Percentiles rank a stretch among this genome's conserved stretches.
Conservation (phyloP, 2,329 filamentous ascomycete genomes). For the Sphaceloma murrayae region DNA sequence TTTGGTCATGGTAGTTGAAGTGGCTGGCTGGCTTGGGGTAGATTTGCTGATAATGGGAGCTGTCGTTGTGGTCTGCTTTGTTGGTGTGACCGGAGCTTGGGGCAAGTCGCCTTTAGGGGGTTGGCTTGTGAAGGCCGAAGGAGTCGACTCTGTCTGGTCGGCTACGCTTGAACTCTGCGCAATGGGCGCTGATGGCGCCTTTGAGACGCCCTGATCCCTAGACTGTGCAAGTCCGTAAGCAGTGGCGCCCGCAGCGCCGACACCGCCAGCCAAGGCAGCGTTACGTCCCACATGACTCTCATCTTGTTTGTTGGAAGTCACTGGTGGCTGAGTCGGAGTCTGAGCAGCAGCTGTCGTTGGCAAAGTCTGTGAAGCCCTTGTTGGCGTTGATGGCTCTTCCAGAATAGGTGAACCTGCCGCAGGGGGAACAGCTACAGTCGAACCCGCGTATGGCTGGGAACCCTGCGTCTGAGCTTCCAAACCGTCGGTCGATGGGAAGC, state of each 20-base stretch:
- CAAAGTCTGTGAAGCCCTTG: background rate
- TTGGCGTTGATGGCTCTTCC: constrained; percentile 6
- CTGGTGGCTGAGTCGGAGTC: background rate
- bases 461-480: background rate
- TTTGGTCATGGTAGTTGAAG: background rate
- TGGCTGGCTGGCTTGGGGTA: background rate
- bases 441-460: background rate
- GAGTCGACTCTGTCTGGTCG: constrained; percentile 1
- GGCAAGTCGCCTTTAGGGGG: too few species aligned
- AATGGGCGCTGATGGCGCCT: too few species aligned
- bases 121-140: background rate
- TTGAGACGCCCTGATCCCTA: too few species aligned
- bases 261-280: constrained; percentile 26
- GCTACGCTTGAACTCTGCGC: background rate
- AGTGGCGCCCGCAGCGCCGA: constrained; percentile 27
- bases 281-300: constrained; percentile 21
- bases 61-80: background rate
- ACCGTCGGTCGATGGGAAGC: constrained; percentile 13
- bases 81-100: background rate
- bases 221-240: constrained; percentile 27
- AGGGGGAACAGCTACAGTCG: background rate
- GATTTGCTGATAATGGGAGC: background rate
- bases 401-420: background rate
- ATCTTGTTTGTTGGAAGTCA: too few species aligned
- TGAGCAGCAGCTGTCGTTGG: background rate